Percentiles rank a stretch among this genome's conserved stretches.
These are phyloP conservation scores for Solanum hybrid DNA, from an alignment of 305 asterid species.

Conservation along the genomic window DNA sequence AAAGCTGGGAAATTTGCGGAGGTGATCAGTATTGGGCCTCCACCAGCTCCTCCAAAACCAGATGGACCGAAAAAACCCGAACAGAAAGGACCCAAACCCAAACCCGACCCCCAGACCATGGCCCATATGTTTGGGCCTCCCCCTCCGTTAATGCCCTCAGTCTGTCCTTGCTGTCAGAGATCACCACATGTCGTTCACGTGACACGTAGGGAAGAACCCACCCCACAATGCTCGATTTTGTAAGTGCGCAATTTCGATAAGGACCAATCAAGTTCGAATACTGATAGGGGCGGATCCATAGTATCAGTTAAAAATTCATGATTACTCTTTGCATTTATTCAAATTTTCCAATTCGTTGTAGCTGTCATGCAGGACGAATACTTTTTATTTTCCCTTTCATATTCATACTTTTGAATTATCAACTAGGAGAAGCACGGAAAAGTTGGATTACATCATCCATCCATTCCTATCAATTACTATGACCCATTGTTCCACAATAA, in stretches of 20 bases:
- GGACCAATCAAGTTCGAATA: background rate
- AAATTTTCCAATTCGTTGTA: background rate
- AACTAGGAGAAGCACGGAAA: background rate
- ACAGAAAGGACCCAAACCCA: background rate
- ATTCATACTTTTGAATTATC: background rate
- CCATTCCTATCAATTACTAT: background rate
- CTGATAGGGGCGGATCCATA: background rate
- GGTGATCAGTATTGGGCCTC: slow-evolving; percentile 31
- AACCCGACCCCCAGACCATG: background rate
- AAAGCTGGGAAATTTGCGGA: slow-evolving; percentile 9
- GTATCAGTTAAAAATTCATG: background rate
- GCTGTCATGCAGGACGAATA: background rate
- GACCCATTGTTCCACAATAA: background rate
- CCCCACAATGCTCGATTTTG: slow-evolving; percentile 11
- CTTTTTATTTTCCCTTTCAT: background rate
- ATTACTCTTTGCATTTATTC: background rate
- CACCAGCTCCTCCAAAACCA: slow-evolving; percentile 16
- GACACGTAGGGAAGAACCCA: slow-evolving; percentile 11
- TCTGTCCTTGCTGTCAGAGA: slow-evolving; percentile 2
- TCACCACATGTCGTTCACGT: slow-evolving; percentile 2
- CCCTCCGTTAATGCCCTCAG: background rate
- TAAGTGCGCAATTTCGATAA: background rate
- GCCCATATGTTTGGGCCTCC: background rate
- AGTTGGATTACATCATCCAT: background rate
- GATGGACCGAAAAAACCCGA: slow-evolving; percentile 20